Conservation (phyloP, 495 filamentous ascomycete species). For the Aspergillus bertholletiae region DNA sequence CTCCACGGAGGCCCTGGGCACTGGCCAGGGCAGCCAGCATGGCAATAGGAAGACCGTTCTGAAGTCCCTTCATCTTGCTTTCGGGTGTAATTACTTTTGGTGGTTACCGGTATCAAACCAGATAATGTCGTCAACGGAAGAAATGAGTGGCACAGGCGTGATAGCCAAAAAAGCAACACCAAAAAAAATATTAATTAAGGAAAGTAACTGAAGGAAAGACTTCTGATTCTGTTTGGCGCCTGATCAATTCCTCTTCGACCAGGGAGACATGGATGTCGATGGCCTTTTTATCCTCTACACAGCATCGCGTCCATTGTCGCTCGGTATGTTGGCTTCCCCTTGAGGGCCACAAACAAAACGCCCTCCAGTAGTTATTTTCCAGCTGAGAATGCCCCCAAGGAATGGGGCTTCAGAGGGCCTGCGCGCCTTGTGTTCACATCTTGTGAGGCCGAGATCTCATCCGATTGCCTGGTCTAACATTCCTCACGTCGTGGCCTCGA, state of each 20-base stretch:
- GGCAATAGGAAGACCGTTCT: slow-evolving; percentile 37
- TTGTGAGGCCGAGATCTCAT: neutral
- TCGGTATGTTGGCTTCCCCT: slow-evolving; percentile 7
- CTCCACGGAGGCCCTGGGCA: slow-evolving; percentile 21
- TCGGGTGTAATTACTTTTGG: too few species aligned
- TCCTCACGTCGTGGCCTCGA: neutral
- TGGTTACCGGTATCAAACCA: too few species aligned
- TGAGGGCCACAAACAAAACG: slow-evolving; percentile 9
- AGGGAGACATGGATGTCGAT: neutral
- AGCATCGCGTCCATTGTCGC: neutral
- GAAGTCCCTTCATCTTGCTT: slow-evolving; percentile 38
- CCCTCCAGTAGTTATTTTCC: slow-evolving; percentile 3
- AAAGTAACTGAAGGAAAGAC: slow-evolving; percentile 10
- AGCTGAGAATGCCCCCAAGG: slow-evolving; percentile 10
- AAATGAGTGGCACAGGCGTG: slow-evolving; percentile 28
- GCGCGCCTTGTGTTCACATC: neutral
- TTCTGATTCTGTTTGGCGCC: neutral
- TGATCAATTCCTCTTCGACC: neutral
- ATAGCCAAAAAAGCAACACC: neutral
- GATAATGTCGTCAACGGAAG: neutral
- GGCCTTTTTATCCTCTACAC: slow-evolving; percentile 18
- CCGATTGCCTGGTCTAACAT: neutral
- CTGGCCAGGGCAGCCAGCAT: slow-evolving; percentile 35
- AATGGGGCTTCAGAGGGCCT: slow-evolving; percentile 3
- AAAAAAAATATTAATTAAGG: neutral